Base-by-base conservation (phyloP, 345 rosid species). In the Eucalyptus regnans region DNA sequence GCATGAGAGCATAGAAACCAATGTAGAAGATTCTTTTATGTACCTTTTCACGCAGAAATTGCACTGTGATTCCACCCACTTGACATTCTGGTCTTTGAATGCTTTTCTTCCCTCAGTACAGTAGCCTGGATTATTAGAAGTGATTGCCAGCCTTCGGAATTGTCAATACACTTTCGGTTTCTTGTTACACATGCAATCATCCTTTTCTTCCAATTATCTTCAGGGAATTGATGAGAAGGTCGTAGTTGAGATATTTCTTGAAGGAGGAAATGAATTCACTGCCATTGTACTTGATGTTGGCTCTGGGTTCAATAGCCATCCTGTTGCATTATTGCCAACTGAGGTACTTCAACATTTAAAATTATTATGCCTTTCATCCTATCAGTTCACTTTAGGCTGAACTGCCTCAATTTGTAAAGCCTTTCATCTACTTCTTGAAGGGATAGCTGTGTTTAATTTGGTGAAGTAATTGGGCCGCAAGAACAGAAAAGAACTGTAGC, bases 261-360 rank as follows among this genome's bases (percentile, higher is more conserved):
- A 97, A 92, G 95, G 97, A 93, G 98, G 96, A 44, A 94, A 94
- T 84, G 99, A 97, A 92, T 96, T 97, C 90, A 97, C 99, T 50
- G 96, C 99, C 91, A 96, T 96, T 90, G 94, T 97, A 90, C 94
- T 97, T 90, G 99, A 96, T 89, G 98, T 96, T 90, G 99, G 98
- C 79, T 93, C 95, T 89, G 97, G 96, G 71, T 92, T 91, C 86
- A 96, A 93, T 92, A 93, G 94, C 91, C 94, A 92, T 86, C 98
- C 99, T 89, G 95, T 97, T 87, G 96, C 93, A 44, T 92, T 97
- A 81, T 92, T 97, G 92, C 98, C 99, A 91, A 95, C 98, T 56
- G 99, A 97, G 99, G 99, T 97, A 93, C 41, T n/a, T 86, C n/a
- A 20, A 31, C 46, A 86, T 20, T 56, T 50, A 33, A 51, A 51